A percentile compares a stretch with the other conserved stretches of the same genome.
phyloP scores from a whole-genome alignment of 2,329 filamentous ascomycete species.

The Hypoxylon sp. region DNA sequence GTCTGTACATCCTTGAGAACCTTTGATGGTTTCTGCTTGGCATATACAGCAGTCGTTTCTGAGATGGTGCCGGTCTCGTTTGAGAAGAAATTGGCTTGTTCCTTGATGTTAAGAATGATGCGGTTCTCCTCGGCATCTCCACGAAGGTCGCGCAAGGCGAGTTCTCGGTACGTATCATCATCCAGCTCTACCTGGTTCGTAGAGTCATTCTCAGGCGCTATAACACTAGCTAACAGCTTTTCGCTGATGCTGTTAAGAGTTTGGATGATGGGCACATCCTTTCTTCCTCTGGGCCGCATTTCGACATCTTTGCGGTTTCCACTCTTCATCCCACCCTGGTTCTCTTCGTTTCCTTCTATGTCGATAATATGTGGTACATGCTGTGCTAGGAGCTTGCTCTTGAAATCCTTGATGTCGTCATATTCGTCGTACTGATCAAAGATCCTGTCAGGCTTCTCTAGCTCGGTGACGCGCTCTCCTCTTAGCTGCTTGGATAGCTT shows the following conservation, averaged over 20 bases:
- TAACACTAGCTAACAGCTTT: constrained; percentile 91
- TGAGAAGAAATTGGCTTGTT: constrained; percentile 87
- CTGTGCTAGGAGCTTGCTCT: constrained; percentile 70
- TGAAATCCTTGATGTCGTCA: constrained; percentile 72
- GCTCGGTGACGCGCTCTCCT: constrained; percentile 86
- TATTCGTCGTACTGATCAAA: constrained; percentile 89
- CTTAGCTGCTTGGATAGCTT: constrained; percentile 91
- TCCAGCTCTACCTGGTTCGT: constrained; percentile 77
- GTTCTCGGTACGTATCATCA: constrained; percentile 79
- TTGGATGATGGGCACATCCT: constrained; percentile 88
- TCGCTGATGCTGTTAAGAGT: constrained; percentile 92
- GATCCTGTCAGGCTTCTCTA: constrained; percentile 81
- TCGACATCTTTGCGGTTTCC: constrained; percentile 92
- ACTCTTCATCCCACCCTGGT: constrained; percentile 84
- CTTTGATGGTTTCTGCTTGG: constrained; percentile 77
- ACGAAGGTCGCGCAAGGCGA: constrained; percentile 85
- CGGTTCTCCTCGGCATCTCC: constrained; percentile 81
- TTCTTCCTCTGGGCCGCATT: constrained; percentile 80
- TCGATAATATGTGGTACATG: constrained; percentile 92
- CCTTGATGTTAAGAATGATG: constrained; percentile 88
- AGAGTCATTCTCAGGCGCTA: constrained; percentile 80
- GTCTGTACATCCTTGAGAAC: constrained; percentile 76
- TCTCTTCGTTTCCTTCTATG: constrained; percentile 93
- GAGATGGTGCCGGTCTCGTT: constrained; percentile 66
- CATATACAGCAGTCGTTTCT: constrained; percentile 68